Evolutionary conservation across 768 basidiomycete species (phyloP).

Genomic region (Leccinum arenicola): DNA sequence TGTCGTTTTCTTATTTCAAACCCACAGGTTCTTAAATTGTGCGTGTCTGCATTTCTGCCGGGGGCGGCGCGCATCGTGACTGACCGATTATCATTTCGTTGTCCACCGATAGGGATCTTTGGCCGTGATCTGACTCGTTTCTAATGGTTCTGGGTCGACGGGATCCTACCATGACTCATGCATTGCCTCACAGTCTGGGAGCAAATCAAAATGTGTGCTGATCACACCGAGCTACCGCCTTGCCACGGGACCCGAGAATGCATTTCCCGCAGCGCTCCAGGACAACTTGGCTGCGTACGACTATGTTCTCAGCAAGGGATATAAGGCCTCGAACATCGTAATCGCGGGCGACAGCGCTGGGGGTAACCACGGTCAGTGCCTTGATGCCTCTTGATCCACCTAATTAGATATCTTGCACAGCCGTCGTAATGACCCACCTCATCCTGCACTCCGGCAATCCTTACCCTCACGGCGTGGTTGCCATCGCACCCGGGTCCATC

Average conservation of each 20-base stretch:
- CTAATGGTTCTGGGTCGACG: slow-evolving; percentile 30
- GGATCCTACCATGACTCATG: neutral
- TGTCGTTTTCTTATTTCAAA: neutral
- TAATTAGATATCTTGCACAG: too few species aligned
- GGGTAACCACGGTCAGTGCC: slow-evolving; percentile 21
- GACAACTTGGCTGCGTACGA: slow-evolving; percentile 26
- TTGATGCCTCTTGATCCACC: too few species aligned
- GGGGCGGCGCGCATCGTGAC: slow-evolving; percentile 5
- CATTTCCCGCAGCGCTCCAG: slow-evolving; percentile 22
- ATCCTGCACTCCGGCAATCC: neutral
- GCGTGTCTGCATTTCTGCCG: slow-evolving; percentile 21
- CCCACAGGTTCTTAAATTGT: slow-evolving; percentile 67
- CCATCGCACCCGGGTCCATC: too few species aligned
- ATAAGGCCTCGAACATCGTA: slow-evolving; percentile 15
- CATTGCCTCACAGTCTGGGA: slow-evolving; percentile 4
- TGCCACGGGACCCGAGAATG: slow-evolving; percentile 21
- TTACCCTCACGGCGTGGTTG: too few species aligned
- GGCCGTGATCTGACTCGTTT: slow-evolving; percentile 73
- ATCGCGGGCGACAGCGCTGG: slow-evolving; percentile 28
- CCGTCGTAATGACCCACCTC: neutral
- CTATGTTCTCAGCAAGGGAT: slow-evolving; percentile 23
- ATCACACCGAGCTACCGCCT: slow-evolving; percentile 25
- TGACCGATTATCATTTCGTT: slow-evolving; percentile 8
- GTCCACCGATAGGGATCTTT: slow-evolving; percentile 55
- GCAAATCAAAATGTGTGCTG: slow-evolving; percentile 9